A percentile compares a stretch with the other conserved stretches of the same genome.
These are phyloP conservation scores for Rhodocollybia butyracea DNA, from an alignment of 768 basidiomycete genomes.

Conservation along the genomic window DNA sequence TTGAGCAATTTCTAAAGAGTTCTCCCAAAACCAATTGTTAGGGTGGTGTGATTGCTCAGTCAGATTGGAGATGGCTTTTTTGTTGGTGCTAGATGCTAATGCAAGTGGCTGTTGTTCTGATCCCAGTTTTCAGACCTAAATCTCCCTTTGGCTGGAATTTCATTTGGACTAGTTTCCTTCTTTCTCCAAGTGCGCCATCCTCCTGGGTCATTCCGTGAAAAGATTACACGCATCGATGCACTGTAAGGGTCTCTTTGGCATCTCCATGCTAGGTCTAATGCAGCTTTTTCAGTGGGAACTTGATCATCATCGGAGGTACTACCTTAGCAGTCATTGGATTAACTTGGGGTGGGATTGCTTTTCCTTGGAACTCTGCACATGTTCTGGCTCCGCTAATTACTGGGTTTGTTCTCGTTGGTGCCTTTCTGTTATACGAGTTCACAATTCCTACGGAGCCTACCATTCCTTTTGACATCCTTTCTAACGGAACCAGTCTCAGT, in stretches of 20 bases:
- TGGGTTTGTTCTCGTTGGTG: neutral
- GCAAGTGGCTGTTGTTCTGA: neutral
- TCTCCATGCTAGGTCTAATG: neutral
- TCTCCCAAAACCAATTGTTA: neutral
- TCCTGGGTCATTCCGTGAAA: neutral
- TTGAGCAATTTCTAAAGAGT: too few relatives aligned
- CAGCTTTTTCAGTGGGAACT: constrained; percentile 8
- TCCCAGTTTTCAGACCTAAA: neutral
- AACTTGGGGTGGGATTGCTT: constrained; percentile 9
- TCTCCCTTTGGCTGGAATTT: neutral
- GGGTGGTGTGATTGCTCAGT: neutral
- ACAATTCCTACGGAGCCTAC: neutral
- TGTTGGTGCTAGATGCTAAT: neutral
- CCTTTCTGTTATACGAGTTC: neutral
- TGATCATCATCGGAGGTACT: neutral
- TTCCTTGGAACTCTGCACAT: constrained; percentile 5
- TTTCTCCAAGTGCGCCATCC: neutral
- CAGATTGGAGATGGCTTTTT: neutral
- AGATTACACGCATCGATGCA: constrained; percentile 1
- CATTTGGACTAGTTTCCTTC: neutral
- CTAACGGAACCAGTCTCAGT: neutral
- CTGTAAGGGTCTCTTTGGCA: neutral
- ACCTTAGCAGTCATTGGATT: neutral
- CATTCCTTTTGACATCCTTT: neutral
- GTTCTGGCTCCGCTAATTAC: neutral